These are phyloP conservation scores for Geotrichum cucujoidarum DNA, from an alignment of 1,139 yeast species.

Conservation along the genomic window DNA sequence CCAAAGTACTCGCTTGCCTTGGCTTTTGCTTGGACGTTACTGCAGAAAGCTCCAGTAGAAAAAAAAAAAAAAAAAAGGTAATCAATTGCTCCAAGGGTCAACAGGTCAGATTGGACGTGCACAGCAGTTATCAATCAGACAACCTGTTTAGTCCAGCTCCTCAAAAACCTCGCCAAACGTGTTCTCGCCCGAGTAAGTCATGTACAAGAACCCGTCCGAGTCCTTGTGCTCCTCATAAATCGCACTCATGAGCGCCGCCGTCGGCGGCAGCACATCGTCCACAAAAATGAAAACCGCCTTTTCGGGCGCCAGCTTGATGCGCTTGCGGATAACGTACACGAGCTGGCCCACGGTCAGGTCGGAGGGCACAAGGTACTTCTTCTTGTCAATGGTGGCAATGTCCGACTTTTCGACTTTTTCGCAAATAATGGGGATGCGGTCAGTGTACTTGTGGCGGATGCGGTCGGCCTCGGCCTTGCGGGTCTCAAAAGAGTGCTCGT, in stretches of 20 bases:
- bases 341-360: conserved; percentile 97
- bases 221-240: conserved; percentile 96
- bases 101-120: background rate
- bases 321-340: conserved; percentile 92
- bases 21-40: too few relatives aligned
- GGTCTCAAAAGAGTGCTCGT: conserved; percentile 86
- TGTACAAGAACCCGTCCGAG: conserved; percentile 93
- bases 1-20: too few relatives aligned
- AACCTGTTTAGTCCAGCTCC: background rate
- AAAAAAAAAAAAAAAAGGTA: background rate
- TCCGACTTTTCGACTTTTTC: conserved; percentile 97
- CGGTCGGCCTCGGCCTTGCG: conserved; percentile 95
- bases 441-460: conserved; percentile 81
- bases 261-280: conserved; percentile 94
- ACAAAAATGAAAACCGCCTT: conserved; percentile 97
- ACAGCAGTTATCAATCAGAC: background rate
- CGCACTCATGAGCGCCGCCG: conserved; percentile 92
- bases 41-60: too few relatives aligned
- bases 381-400: conserved; percentile 92
- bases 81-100: background rate
- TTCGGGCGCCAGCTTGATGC: conserved; percentile 93
- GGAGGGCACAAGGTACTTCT: conserved; percentile 92
- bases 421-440: conserved; percentile 92
- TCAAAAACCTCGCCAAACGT: conserved; percentile 36
- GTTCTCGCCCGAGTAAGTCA: conserved; percentile 59